Evolutionary conservation across 2,329 filamentous ascomycete genomes (phyloP).

Genomic region (Penicillium janthinellum): DNA sequence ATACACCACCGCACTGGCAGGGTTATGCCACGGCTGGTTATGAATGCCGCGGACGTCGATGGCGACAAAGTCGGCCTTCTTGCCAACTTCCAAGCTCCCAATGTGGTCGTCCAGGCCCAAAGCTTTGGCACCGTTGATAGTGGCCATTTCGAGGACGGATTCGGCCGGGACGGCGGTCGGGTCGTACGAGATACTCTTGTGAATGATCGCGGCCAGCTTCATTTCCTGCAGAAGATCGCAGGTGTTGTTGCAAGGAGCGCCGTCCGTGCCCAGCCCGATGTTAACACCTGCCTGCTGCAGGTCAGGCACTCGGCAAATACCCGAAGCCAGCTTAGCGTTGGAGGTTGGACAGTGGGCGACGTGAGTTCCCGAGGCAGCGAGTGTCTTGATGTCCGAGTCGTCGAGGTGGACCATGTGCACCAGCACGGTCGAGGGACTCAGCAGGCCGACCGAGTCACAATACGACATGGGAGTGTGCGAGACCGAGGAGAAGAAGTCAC

Average conservation of each 20-base stretch:
- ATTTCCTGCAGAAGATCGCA: constrained; percentile 58
- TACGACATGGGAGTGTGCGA: constrained; percentile 49
- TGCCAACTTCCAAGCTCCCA: constrained; percentile 45
- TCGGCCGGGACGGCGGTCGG: constrained; percentile 49
- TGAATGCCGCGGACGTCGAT: constrained; percentile 36
- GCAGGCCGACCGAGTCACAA: constrained; percentile 38
- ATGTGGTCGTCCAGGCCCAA: constrained; percentile 47
- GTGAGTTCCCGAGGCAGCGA: constrained; percentile 45
- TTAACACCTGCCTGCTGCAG: constrained; percentile 50
- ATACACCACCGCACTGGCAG: constrained; percentile 48
- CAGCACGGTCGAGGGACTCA: constrained; percentile 49
- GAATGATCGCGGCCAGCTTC: constrained; percentile 54
- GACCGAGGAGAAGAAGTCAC: constrained; percentile 39
- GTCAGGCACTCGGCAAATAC: constrained; percentile 51
- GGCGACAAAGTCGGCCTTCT: constrained; percentile 47
- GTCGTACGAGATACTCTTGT: constrained; percentile 48
- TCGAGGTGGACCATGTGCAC: constrained; percentile 58
- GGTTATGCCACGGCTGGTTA: constrained; percentile 45
- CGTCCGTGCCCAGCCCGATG: constrained; percentile 55
- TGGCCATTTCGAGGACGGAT: constrained; percentile 54
- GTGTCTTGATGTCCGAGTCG: constrained; percentile 44
- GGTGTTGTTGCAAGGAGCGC: constrained; percentile 56
- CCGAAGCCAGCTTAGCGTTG: constrained; percentile 57
- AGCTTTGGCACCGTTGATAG: constrained; percentile 53
- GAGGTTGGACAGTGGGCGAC: constrained; percentile 56